Evolutionary conservation across 805 yeast genomes (phyloP), one percentile per base, ranked within the genome.

Genomic region (Nakazawaea populi): DNA sequence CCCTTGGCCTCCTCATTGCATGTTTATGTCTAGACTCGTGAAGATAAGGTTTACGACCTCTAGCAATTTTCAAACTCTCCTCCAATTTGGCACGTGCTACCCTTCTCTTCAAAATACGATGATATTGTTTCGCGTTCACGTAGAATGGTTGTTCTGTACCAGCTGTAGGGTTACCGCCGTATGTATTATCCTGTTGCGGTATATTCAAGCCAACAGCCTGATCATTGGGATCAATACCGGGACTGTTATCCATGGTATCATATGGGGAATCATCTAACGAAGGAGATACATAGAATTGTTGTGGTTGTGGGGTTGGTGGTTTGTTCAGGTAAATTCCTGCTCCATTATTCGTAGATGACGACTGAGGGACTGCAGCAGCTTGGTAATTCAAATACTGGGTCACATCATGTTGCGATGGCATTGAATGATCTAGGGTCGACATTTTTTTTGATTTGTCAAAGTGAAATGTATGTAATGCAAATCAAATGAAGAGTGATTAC

Each of bases 1-100:
- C 99, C 59, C 99, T 81, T 12, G 99, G 98, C 65, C 99, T 80
- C 64, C 98, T 79, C 99, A 94, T 94, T 3, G 99, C 99, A 66
- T 94, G 99, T 65, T 94, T 92, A 66, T 94, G 99, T 60, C 99
- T 78, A 18, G 97, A 89, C 68, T 94, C 99, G 64, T 94, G 99
- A 46, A 94, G 68, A 67, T 95, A 92, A 10, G 98, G 97, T 64
- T 86, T 85, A 60, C 98, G 80, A 14, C 95, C 95, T 55, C 96
- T 79, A 14, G 94, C 91, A 4, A 87, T 87, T 62, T 89, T 86
- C 55, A 92, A 75, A 42, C 83, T 80, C 63, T 94, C 98, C 62
- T 94, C 98, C 39, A 94, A 75, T 65, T 84, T 87, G 5, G 97
- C 97, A 48, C 99, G 75, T 0, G 99, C 98, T 42, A 90, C 78